Evolutionary conservation across 2,329 filamentous ascomycete genomes (phyloP).

Genomic region (Verticillium klebahnii): DNA sequence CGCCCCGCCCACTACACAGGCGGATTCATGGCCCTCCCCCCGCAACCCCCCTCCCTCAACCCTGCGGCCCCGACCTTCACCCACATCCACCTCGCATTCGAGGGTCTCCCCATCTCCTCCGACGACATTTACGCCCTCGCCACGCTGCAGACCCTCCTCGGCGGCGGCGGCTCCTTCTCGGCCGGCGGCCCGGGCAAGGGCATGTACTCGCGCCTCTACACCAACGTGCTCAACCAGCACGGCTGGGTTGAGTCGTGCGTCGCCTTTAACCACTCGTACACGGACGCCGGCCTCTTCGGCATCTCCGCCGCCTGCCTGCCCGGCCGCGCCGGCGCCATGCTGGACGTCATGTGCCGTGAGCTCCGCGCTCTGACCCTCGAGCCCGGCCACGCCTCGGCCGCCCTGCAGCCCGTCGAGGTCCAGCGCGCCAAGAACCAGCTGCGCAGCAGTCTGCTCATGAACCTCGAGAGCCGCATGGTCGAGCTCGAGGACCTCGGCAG

Average conservation of each 20-base stretch:
- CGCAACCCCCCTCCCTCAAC: conserved; percentile 72
- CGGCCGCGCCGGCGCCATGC: conserved; percentile 72
- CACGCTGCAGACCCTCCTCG: conserved; percentile 90
- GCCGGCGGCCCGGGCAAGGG: conserved; percentile 96
- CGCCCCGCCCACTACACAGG: conserved; percentile 82
- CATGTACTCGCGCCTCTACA: conserved; percentile 98
- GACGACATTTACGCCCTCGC: conserved; percentile 95
- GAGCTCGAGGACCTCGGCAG: conserved; percentile 93
- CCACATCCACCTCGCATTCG: conserved; percentile 93
- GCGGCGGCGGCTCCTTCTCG: conserved; percentile 93
- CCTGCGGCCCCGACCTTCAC: conserved; percentile 77
- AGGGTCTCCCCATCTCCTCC: conserved; percentile 84
- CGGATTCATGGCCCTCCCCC: conserved; percentile 81
- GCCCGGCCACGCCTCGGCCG: conserved; percentile 63
- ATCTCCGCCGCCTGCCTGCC: conserved; percentile 86
- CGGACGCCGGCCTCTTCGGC: conserved; percentile 90
- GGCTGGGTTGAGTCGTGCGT: conserved; percentile 96
- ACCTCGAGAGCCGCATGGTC: conserved; percentile 94
- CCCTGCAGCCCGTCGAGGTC: conserved; percentile 73
- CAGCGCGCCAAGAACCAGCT: conserved; percentile 96
- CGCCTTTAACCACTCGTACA: conserved; percentile 97
- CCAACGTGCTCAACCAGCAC: conserved; percentile 95
- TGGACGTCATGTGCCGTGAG: conserved; percentile 93
- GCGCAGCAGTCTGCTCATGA: conserved; percentile 87
- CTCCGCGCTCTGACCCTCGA: conserved; percentile 74